A percentile compares a stretch with the other conserved stretches of the same genome.
Conservation (phyloP, 2,329 filamentous ascomycete species). For the Aspergillus carbonarius region DNA sequence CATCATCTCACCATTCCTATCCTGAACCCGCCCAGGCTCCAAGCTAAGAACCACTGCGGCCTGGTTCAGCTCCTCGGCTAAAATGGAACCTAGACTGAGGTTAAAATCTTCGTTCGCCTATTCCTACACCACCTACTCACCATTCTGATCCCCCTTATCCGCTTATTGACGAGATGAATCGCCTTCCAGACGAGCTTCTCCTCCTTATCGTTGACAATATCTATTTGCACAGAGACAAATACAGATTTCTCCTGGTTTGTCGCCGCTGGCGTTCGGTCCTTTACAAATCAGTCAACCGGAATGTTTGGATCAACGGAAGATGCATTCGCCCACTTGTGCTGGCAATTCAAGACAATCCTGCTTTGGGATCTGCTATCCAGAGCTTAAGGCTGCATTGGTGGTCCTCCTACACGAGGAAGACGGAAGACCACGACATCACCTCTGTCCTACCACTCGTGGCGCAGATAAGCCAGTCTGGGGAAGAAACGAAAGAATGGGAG, state of each 20-base stretch:
- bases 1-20: neutral
- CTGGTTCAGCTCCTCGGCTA: neutral
- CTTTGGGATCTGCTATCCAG: neutral
- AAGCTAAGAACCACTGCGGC: neutral
- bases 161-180: neutral
- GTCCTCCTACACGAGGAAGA: neutral
- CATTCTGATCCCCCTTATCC: neutral
- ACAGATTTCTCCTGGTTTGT: conserved; percentile 4
- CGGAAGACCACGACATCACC: neutral
- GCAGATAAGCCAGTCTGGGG: neutral
- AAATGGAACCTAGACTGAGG: neutral
- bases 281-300: neutral
- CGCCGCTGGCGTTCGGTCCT: conserved; percentile 3
- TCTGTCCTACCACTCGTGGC: neutral
- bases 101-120: neutral
- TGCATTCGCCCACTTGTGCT: neutral
- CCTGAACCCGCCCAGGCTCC: neutral
- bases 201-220: neutral
- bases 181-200: neutral
- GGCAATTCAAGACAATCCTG: neutral
- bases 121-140: neutral
- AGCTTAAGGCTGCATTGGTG: neutral
- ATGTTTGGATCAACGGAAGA: neutral
- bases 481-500: neutral
- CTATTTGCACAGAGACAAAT: neutral